Conservation (phyloP, 1,284 basidiomycete genomes). For the Flammula alnicola region DNA sequence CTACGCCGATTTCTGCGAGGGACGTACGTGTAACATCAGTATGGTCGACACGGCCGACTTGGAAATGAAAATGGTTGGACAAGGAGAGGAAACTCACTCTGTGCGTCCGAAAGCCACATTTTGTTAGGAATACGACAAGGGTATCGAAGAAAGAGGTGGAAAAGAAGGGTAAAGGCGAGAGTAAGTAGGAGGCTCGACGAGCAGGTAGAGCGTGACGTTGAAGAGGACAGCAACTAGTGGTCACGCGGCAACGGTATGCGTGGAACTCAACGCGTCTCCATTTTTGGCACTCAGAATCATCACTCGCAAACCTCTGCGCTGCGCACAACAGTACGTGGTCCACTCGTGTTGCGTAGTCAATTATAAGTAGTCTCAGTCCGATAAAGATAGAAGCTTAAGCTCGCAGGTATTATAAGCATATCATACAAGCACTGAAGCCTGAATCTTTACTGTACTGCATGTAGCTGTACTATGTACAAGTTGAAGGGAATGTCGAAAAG, state of each 20-base stretch:
- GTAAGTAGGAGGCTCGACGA: background rate
- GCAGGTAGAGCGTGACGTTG: constrained; percentile 5
- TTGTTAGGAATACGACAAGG: constrained; percentile 11
- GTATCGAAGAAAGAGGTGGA: constrained; percentile 12
- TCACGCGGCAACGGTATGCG: constrained; percentile 8
- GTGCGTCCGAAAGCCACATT: constrained; percentile 52
- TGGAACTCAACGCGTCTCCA: constrained; percentile 9
- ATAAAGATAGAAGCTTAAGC: background rate
- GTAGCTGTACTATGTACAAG: too few relatives aligned
- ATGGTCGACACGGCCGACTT: constrained; percentile 7
- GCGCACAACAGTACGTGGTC: background rate
- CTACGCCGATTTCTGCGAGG: constrained; percentile 88
- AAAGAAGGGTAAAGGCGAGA: constrained; percentile 10
- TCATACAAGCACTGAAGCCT: background rate
- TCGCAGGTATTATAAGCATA: background rate
- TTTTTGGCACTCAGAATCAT: too few relatives aligned
- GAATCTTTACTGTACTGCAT: too few relatives aligned
- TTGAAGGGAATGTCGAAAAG: background rate
- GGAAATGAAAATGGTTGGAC: background rate
- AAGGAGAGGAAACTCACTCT: constrained; percentile 37
- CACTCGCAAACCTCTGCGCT: too few relatives aligned
- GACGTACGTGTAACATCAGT: constrained; percentile 3
- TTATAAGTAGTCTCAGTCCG: background rate
- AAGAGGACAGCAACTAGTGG: background rate
- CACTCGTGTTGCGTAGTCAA: background rate